Evolutionary conservation across 208 protist genomes (phyloP).

Genomic region (Giardia muris): DNA sequence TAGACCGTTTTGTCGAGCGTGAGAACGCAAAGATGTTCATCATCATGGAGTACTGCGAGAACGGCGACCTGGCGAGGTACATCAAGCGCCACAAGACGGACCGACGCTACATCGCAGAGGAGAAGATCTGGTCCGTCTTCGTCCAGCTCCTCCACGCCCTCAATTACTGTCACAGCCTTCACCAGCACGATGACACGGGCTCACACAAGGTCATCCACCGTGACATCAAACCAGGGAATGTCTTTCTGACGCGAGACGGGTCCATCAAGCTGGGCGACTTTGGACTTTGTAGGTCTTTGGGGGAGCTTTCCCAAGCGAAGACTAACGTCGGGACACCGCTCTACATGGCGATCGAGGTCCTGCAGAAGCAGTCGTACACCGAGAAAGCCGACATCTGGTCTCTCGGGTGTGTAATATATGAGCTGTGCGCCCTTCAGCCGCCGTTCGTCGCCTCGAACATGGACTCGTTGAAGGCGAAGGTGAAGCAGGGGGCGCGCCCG

Average conservation of each 20-base stretch:
- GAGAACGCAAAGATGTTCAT: conserved; percentile 36
- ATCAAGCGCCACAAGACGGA: conserved; percentile 30
- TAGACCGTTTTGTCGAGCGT: conserved; percentile 36
- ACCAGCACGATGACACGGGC: background rate
- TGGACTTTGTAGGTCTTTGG: conserved; percentile 45
- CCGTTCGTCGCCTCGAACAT: conserved; percentile 43
- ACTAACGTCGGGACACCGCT: conserved; percentile 48
- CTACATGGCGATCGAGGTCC: conserved; percentile 50
- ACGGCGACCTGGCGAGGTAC: conserved; percentile 35
- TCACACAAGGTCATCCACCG: conserved; percentile 36
- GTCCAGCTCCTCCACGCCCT: conserved; percentile 36
- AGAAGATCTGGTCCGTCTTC: conserved; percentile 31
- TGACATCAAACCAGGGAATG: conserved; percentile 52
- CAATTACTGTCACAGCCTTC: conserved; percentile 35
- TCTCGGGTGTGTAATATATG: conserved; percentile 51
- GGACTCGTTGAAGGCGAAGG: conserved; percentile 24
- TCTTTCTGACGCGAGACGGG: conserved; percentile 39
- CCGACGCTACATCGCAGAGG: conserved; percentile 2
- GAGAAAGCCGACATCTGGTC: conserved; percentile 50
- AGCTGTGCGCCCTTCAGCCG: conserved; percentile 39
- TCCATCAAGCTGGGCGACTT: conserved; percentile 51
- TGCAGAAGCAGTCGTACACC: conserved; percentile 39
- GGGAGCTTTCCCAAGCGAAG: conserved; percentile 28
- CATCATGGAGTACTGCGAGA: conserved; percentile 45
- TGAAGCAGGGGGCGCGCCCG: background rate